Evolutionary conservation across 129 eudicot genomes (phyloP), one percentile per base, ranked within the genome.

Genomic region (Smallanthus sonchifolius): DNA sequence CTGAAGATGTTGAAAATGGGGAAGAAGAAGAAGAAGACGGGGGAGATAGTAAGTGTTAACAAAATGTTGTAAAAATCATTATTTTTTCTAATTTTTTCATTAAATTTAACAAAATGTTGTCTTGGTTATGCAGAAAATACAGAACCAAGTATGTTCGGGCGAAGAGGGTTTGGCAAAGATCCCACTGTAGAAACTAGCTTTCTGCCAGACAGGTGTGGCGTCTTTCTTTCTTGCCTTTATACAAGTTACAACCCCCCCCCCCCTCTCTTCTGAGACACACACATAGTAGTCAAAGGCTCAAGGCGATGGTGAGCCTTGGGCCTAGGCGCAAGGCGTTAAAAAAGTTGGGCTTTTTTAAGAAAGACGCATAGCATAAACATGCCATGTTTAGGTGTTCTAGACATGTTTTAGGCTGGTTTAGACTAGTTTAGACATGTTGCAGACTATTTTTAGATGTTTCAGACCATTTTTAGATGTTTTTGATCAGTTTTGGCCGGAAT

Each of bases 171-270:
- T 73, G 96, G 96, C 36, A 94, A 94, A 80, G 97, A 94, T 80
- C 98, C 98, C 3, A 88, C 96, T 6, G 97, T 94, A 42, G 98
- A 94, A 79, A 90, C 97, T 39, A 94, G 98, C 77, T 94, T 94
- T 75, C 80, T 94, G 81, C 98, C 97, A 2, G 98, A 94, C 81
- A 94, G 97, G 98, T 94, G 55, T 77, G 81, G 44, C 30, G 28
- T 79, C 77, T 75, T 72, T 79, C 72, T 67, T 62, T 48, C 30
- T 24, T 24, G 30, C 54, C 47, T 52, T 80, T 65, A 51, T 67
- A 52, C 32, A 52, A 52, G 60, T 52, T 49, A n/a, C 49, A 51
- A n/a, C n/a, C n/a, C n/a, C n/a, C n/a, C 28, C 38, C 68, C 39
- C 40, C 14, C 5, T 28, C 0, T 24, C 34, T 17, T 19, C 19